These are phyloP conservation scores for Uronychia binucleata DNA, from an alignment of 73 alveolate genomes.

Conservation along the genomic window DNA sequence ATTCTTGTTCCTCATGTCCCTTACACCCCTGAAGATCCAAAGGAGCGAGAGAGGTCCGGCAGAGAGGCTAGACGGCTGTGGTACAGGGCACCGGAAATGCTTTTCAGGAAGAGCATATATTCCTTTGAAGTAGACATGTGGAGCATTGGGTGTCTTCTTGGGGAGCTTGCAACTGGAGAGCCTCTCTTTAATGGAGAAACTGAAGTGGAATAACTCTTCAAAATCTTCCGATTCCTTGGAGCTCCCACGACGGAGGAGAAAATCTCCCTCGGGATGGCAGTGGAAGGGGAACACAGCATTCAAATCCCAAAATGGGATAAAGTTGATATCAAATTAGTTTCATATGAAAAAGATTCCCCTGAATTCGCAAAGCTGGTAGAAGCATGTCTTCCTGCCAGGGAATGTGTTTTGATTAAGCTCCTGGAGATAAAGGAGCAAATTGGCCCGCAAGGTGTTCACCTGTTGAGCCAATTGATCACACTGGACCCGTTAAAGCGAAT, in stretches of 20 bases:
- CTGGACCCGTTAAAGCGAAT: slow-evolving; percentile 67
- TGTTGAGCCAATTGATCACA: slow-evolving; percentile 58
- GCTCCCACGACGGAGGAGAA: not conserved
- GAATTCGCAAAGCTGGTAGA: slow-evolving; percentile 47
- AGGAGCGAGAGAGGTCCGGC: slow-evolving; percentile 95
- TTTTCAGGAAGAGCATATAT: slow-evolving; percentile 83
- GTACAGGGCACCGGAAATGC: slow-evolving; percentile 97
- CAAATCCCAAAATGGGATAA: slow-evolving; percentile 79
- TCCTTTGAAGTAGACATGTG: slow-evolving; percentile 95
- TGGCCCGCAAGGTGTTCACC: slow-evolving; percentile 76
- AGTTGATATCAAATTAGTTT: slow-evolving; percentile 48
- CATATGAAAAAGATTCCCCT: slow-evolving; percentile 24
- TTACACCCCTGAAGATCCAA: slow-evolving; percentile 98
- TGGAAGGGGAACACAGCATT: slow-evolving; percentile 25
- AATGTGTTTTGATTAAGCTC: slow-evolving; percentile 42
- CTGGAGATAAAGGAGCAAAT: slow-evolving; percentile 51
- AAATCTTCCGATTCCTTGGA: slow-evolving; percentile 77
- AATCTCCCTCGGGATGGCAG: not conserved
- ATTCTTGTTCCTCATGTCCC: slow-evolving; percentile 81
- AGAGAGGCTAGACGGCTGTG: slow-evolving; percentile 95
- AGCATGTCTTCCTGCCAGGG: slow-evolving; percentile 70
- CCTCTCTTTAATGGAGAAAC: slow-evolving; percentile 91
- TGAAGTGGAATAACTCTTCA: slow-evolving; percentile 84
- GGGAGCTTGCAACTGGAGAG: slow-evolving; percentile 84
- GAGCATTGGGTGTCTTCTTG: slow-evolving; percentile 95